Conservation (phyloP, 192 early-diverging fungal species). For the Phycomyces nitens region DNA sequence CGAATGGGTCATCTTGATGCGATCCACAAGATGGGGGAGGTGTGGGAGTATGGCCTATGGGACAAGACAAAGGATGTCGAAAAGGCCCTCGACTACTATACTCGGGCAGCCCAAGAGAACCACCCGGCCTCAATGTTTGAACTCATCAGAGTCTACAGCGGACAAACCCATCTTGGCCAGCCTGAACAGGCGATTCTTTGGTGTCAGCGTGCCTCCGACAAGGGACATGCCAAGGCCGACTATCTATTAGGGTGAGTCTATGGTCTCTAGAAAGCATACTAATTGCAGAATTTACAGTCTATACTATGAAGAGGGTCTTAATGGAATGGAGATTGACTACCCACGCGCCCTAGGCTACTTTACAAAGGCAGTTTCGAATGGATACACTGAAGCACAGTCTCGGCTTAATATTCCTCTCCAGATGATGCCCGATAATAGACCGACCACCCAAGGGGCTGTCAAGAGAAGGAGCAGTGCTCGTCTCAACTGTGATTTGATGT, state of each 20-base stretch:
- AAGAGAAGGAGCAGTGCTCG: too few relatives aligned
- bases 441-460: too few relatives aligned
- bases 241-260: constrained; percentile 79
- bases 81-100: constrained; percentile 74
- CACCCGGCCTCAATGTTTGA: constrained; percentile 83
- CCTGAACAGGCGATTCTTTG: constrained; percentile 68
- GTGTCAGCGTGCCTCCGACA: constrained; percentile 76
- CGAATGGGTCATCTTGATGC: constrained; percentile 67
- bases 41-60: constrained; percentile 76
- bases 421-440: too few relatives aligned
- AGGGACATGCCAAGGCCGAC: constrained; percentile 75
- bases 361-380: constrained; percentile 35
- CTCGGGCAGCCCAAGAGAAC: constrained; percentile 74
- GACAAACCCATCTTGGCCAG: constrained; percentile 42
- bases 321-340: constrained; percentile 18
- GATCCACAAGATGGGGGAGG: constrained; percentile 74
- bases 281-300: too few relatives aligned
- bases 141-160: constrained; percentile 81
- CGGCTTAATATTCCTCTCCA: constrained; percentile 16
- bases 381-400: constrained; percentile 26
- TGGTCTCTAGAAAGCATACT: too few relatives aligned
- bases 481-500: too few relatives aligned
- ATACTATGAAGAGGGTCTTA: constrained; percentile 37
- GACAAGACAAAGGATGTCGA: constrained; percentile 63
- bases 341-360: constrained; percentile 30